Conservation (phyloP, 495 filamentous ascomycete species). For the Pyrenopolyporus hunteri region DNA sequence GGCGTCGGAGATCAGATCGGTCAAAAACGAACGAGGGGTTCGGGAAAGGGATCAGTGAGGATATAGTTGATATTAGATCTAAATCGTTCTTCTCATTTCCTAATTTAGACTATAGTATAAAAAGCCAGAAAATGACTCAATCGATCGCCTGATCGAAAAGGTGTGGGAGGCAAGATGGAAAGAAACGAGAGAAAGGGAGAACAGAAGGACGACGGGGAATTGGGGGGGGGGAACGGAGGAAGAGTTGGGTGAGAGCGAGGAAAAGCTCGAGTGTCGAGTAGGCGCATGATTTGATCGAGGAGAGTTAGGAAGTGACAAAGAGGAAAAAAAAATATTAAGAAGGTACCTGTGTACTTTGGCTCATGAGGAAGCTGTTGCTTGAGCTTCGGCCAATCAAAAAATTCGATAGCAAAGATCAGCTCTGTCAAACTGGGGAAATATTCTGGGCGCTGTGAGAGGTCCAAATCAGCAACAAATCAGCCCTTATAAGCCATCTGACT, state of each 20-base stretch:
- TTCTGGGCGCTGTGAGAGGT: constrained; percentile 22
- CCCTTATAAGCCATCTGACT: constrained; percentile 22
- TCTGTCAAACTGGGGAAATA: constrained; percentile 34
- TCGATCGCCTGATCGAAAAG: constrained; percentile 35
- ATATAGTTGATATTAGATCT: constrained; percentile 30
- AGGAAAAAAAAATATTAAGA: constrained; percentile 35
- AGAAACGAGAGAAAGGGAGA: constrained; percentile 50
- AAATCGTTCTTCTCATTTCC: constrained; percentile 25
- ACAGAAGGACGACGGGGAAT: constrained; percentile 40
- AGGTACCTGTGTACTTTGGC: constrained; percentile 47
- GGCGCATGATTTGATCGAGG: constrained; percentile 43
- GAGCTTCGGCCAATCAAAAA: constrained; percentile 53
- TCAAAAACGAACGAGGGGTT: constrained; percentile 35
- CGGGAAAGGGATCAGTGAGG: constrained; percentile 8
- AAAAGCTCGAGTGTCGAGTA: constrained; percentile 48
- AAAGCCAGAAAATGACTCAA: constrained; percentile 37
- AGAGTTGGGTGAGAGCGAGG: constrained; percentile 38
- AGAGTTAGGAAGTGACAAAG: constrained; percentile 27
- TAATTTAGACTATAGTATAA: constrained; percentile 31
- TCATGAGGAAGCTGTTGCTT: constrained; percentile 42
- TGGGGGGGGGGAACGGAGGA: constrained; percentile 28
- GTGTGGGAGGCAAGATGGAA: constrained; percentile 29
- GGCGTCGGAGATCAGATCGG: constrained; percentile 32
- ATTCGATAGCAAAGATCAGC: constrained; percentile 33
- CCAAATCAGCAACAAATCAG: constrained; percentile 36